Conservation (phyloP, 257 asterid genomes). For the Nicotiana noctiflora region DNA sequence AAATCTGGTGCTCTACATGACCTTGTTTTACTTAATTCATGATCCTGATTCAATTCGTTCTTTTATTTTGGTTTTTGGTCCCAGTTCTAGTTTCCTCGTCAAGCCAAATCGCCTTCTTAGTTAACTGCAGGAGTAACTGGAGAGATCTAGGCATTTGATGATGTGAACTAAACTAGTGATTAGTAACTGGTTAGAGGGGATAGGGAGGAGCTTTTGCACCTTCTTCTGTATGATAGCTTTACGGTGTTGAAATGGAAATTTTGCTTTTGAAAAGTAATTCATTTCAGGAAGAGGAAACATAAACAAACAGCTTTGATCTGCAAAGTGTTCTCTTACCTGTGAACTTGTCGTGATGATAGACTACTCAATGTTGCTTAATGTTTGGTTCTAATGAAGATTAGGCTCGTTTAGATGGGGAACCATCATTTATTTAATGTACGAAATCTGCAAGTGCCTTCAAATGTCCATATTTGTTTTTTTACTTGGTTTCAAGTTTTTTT, state of each 20-base stretch:
- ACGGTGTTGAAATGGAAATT: background rate
- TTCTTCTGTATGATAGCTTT: background rate
- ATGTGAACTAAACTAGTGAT: background rate
- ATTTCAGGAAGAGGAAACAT: background rate
- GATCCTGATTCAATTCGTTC: background rate
- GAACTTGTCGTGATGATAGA: background rate
- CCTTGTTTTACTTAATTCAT: background rate
- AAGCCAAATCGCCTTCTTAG: background rate
- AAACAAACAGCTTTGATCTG: background rate
- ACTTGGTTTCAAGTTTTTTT: background rate
- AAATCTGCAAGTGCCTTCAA: background rate
- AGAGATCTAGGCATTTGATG: background rate
- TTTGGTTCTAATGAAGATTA: background rate
- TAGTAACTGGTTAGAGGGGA: background rate
- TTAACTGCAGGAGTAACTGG: background rate
- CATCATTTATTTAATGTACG: background rate
- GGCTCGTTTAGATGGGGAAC: background rate
- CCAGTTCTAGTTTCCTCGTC: background rate
- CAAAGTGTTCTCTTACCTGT: background rate
- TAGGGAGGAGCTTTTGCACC: background rate
- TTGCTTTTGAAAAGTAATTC: background rate
- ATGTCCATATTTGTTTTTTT: background rate
- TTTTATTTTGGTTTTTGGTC: background rate
- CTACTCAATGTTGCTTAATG: background rate
- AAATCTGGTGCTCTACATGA: background rate